Conservation (phyloP, 371 early-diverging fungal species). For the Mortierella sp. region DNA sequence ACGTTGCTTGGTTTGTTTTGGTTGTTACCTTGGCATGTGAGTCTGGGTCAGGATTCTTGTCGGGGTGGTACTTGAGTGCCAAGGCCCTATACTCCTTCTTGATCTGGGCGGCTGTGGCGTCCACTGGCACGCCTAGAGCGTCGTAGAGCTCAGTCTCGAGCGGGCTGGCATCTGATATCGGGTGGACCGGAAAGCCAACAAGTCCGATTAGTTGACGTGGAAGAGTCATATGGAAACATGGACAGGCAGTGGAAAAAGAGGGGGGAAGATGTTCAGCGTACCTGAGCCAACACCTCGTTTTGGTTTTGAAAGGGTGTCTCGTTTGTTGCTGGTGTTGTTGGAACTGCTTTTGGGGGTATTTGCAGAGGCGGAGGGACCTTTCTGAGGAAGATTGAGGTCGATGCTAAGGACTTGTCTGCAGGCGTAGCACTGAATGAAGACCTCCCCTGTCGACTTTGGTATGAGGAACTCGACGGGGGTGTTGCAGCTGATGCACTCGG, state of each 20-base stretch:
- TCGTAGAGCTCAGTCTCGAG: conserved; percentile 89
- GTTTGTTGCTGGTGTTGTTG: conserved; percentile 19
- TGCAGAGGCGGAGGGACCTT: conserved; percentile 28
- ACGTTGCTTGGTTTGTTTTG: no score
- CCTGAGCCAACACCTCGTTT: conserved; percentile 41
- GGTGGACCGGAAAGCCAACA: background rate
- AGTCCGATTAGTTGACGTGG: no score
- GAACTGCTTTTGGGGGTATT: conserved; percentile 11
- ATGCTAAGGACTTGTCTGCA: conserved; percentile 53
- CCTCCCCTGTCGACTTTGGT: conserved; percentile 55
- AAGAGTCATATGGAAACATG: no score
- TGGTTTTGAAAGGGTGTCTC: conserved; percentile 19
- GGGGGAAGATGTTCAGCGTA: no score
- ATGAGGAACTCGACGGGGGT: conserved; percentile 63
- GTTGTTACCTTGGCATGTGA: conserved; percentile 85
- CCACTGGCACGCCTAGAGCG: conserved; percentile 81
- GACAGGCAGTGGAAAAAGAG: no score
- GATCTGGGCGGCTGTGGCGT: conserved; percentile 89
- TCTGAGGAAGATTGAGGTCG: conserved; percentile 44
- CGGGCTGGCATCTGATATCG: conserved; percentile 73
- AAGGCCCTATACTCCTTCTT: conserved; percentile 94
- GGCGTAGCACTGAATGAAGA: conserved; percentile 56
- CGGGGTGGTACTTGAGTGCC: conserved; percentile 95
- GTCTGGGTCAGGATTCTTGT: conserved; percentile 88
- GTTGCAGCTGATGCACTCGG: conserved; percentile 61